Evolutionary conservation across 495 filamentous ascomycete genomes (phyloP).

Genomic region (Lentithecium fluviatile): DNA sequence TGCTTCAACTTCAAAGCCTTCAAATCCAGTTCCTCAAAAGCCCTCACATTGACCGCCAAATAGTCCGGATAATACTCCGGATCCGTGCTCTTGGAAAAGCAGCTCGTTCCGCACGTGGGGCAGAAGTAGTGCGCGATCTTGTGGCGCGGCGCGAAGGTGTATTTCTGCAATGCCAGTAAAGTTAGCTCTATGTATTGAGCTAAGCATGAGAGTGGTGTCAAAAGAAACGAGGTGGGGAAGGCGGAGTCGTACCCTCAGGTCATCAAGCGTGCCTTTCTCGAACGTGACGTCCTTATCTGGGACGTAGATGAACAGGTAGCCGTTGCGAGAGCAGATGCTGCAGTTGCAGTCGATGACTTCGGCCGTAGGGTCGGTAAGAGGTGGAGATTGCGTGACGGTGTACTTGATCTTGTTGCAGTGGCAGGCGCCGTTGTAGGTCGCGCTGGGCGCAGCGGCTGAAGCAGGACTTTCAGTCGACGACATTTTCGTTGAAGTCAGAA

Average conservation of each 20-base stretch:
- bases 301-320: slow-evolving; percentile 47
- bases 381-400: slow-evolving; percentile 37
- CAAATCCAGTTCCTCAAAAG: slow-evolving; percentile 24
- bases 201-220: neutral
- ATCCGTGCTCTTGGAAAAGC: slow-evolving; percentile 35
- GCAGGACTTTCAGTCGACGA: slow-evolving; percentile 2
- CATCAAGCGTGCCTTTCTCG: slow-evolving; percentile 33
- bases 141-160: slow-evolving; percentile 41
- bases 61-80: slow-evolving; percentile 25
- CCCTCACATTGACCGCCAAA: slow-evolving; percentile 43
- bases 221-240: neutral
- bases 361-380: slow-evolving; percentile 32
- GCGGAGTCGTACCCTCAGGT: slow-evolving; percentile 13
- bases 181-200: neutral
- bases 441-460: slow-evolving; percentile 7
- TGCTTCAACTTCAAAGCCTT: slow-evolving; percentile 27
- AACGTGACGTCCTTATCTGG: slow-evolving; percentile 31
- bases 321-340: slow-evolving; percentile 47
- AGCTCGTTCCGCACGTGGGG: slow-evolving; percentile 43
- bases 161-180: slow-evolving; percentile 30
- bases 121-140: slow-evolving; percentile 46
- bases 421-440: slow-evolving; percentile 41
- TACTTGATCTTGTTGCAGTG: slow-evolving; percentile 44
- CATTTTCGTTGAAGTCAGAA: neutral
- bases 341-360: slow-evolving; percentile 43